Evolutionary conservation across 2,329 filamentous ascomycete species (phyloP).

Genomic region (Orbilia ellipsospora): DNA sequence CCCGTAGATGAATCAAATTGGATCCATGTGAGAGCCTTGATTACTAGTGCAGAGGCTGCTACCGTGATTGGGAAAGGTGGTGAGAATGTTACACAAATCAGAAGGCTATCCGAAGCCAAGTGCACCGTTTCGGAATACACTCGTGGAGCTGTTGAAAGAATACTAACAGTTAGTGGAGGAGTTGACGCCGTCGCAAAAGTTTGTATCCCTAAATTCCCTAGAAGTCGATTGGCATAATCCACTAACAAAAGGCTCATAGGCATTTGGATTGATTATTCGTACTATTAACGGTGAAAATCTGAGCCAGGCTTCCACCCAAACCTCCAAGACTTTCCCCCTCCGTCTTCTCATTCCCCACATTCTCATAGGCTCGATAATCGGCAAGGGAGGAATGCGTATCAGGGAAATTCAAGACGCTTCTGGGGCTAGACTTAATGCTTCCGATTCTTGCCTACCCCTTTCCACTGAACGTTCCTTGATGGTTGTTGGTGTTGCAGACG

Average conservation of each 20-base stretch:
- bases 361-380: slow-evolving; percentile 97
- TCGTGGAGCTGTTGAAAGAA: slow-evolving; percentile 95
- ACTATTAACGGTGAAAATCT: slow-evolving; percentile 97
- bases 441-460: slow-evolving; percentile 90
- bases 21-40: slow-evolving; percentile 97
- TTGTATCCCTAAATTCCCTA: slow-evolving; percentile 60
- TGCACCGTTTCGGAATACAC: slow-evolving; percentile 99
- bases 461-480: slow-evolving; percentile 98
- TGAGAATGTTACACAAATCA: slow-evolving; percentile 97
- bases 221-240: background rate
- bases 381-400: slow-evolving; percentile 94
- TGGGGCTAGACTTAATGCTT: slow-evolving; percentile 94
- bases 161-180: slow-evolving; percentile 94
- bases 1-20: slow-evolving; percentile 88
- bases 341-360: slow-evolving; percentile 96
- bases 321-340: slow-evolving; percentile 97
- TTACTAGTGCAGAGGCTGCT: slow-evolving; percentile 95
- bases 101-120: slow-evolving; percentile 93
- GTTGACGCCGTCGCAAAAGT: slow-evolving; percentile 98
- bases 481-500: slow-evolving; percentile 96
- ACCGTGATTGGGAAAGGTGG: slow-evolving; percentile 98
- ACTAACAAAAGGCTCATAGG: slow-evolving; percentile 66
- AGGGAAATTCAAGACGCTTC: slow-evolving; percentile 98
- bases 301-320: slow-evolving; percentile 84
- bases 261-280: slow-evolving; percentile 96